Base-by-base conservation (phyloP, 495 filamentous ascomycete species). In the Xylaria castorea region DNA sequence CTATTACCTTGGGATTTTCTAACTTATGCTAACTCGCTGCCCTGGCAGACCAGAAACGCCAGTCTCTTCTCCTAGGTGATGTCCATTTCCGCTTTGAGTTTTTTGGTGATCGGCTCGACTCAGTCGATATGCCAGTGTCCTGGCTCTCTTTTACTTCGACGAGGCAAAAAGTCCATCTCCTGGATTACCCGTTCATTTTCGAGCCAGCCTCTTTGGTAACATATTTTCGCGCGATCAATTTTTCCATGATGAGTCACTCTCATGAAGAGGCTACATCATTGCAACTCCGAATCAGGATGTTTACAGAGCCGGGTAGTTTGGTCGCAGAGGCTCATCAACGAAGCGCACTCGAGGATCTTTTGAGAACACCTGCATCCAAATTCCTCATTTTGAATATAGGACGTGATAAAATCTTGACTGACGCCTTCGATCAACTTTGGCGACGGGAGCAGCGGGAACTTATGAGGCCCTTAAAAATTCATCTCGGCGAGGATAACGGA, bases 201-300 rank as follows among this genome's bases (percentile, higher is more conserved):
- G 89, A 86, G 36, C 89, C 91, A 0, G 85, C 91, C 0, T 88
- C 88, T 16, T 81, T 96, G 9, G 91, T 97, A 48, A 91, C 90
- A 0, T 97, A 94, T 76, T 97, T 97, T 76, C 92, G 95, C 5
- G 88, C 94, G n/a, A 89, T 97, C 70, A 97, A 97, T 75, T 92
- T 92, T 74, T 89, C 90, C 0, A 86, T 86, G 34, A 97, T 98
- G 95, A 92, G 88, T 30, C 89, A 90, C 61, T 86, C 90, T 9
- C 93, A 89, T 75, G 92, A 95, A 75, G 85, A 88, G 60, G 89
- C 94, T 0, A 89, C 88, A 75, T 90, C 88, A 0, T 86, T 88
- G 18, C 86, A 89, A 40, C 85, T 87, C 38, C 85, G 91, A 70
- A 87, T 91, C 48, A 85, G 85, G 7, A 87, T 89, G 51, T 89